A percentile compares a stretch with the other conserved stretches of the same genome.
Evolutionary conservation across 106 monocot genomes (phyloP).

Genomic region (Dioscorea dumetorum): DNA sequence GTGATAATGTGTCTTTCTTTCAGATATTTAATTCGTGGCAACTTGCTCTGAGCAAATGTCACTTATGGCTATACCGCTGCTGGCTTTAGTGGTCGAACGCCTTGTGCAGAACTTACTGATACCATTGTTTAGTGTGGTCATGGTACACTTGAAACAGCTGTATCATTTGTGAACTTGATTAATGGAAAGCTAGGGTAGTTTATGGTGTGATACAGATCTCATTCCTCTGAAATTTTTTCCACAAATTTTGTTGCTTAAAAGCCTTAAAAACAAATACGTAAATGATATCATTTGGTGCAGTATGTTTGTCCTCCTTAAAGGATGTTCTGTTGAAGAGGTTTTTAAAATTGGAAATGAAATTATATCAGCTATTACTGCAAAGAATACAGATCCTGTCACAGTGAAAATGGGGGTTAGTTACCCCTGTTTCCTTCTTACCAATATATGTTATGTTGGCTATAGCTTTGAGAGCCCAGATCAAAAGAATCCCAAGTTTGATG

Average conservation of each 20-base stretch:
- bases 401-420: conserved; percentile 86
- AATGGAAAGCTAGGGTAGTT: conserved; percentile 84
- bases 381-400: conserved; percentile 88
- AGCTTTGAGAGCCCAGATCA: too few species aligned
- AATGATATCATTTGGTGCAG: conserved; percentile 26
- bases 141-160: too few species aligned
- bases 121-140: conserved; percentile 98
- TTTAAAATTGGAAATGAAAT: conserved; percentile 95
- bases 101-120: conserved; percentile 95
- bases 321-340: conserved; percentile 62
- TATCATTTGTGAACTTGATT: conserved; percentile 66
- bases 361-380: conserved; percentile 63
- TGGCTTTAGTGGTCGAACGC: conserved; percentile 97
- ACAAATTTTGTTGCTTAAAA: background rate
- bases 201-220: conserved; percentile 92
- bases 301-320: conserved; percentile 94
- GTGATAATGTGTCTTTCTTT: background rate
- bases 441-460: conserved; percentile 98
- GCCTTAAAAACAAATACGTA: too few species aligned
- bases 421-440: conserved; percentile 91
- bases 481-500: conserved; percentile 72
- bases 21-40: too few species aligned
- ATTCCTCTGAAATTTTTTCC: background rate
- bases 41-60: conserved; percentile 96
- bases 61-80: conserved; percentile 99